Base-by-base conservation (phyloP, 208 protist genomes). In the Wallacemonas sp. region DNA sequence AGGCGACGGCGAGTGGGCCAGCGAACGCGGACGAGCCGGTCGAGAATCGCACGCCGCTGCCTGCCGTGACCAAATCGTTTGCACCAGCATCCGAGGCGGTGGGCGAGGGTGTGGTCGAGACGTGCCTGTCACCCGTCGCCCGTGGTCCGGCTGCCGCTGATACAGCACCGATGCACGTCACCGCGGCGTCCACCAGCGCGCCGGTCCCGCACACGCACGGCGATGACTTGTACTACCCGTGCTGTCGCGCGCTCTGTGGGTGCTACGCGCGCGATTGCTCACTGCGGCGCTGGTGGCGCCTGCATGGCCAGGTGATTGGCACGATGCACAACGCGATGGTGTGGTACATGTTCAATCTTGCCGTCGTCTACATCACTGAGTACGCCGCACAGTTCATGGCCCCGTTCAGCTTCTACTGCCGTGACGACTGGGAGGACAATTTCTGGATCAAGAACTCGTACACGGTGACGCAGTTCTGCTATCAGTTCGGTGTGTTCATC, bases 401-500 rank as follows among this genome's bases (percentile, higher is more conserved):
- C 41, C 84, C 83, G 17, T 91, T 89, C 68, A 86, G 78, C 77
- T 87, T 91, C 54, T 82, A 85, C 36, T 80, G 82, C 8, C 34
- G 81, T 26, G 13, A 27, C 2, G 71, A 53, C 10, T 79, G 79
- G 59, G 34, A 64, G 1, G 60, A 61, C 57, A 63, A 78, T 12
- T 96, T 89, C 52, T 93, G 82, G 71, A 30, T 93, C 19, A 76
- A 63, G 44, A 89, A 97, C 59, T 80, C 81, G 9, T 97, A 92
- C 71, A 60, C 69, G 1, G 86, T 97, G 46, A 66, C 82, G n/a
- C 83, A 89, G 69, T 88, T 95, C 38, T 97, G 91, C 69, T 97
- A 97, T 66, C 93, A 97, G 68, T 33, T 96, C 38, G 93, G 93
- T 42, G 93, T 97, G 0, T 71, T 97, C 42, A 63, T 95, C 33